Evolutionary conservation across 2,329 filamentous ascomycete species (phyloP), one percentile per base, ranked within the genome.

Genomic region (Sporothrix pseudoabietina): DNA sequence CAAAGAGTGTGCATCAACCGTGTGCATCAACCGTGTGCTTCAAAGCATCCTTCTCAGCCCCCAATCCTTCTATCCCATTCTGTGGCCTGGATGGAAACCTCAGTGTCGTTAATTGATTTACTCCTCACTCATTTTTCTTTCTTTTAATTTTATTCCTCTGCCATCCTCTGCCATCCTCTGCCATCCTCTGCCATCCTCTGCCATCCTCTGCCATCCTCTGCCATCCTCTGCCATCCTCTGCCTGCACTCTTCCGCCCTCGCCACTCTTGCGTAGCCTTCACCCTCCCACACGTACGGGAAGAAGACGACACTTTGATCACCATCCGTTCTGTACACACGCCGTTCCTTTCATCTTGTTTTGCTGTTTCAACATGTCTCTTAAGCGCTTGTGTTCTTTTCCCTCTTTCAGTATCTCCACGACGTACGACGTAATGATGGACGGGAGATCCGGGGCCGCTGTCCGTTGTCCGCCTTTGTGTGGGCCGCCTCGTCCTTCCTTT

Each of bases 321-420:
- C n/a, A 22, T 1, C 26, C 26, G 26, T 26, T 26, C 26, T 26
- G 26, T 26, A 26, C 26, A n/a, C n/a, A n/a, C n/a, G 59, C 59
- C 55, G 14, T 41, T n/a, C 59, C 57, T 65, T 65, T 65, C 59
- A 65, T 65, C 59, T 65, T 65, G 10, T 44, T 41, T 19, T 63
- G 59, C 59, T 10, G 59, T 65, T 44, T 44, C 59, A 65, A 65
- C 59, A 6, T 44, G 35, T 44, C 59, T 65, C n/a, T 6, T 30
- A 59, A 22, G 59, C 59, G 35, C 59, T 44, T 65, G 35, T 55
- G 44, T 49, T 26, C 26, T 26, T 26, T 44, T 49, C 44, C 19
- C 52, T 10, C 19, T 54, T 22, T 6, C 22, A 16, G 5, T n/a
- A 26, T 26, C 26, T 26, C 26, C 26, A 26, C 26, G 26, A 26